A percentile compares a stretch with the other conserved stretches of the same genome.
Evolutionary conservation across 768 basidiomycete species (phyloP).

Genomic region (Paxillus ammoniavirescens): DNA sequence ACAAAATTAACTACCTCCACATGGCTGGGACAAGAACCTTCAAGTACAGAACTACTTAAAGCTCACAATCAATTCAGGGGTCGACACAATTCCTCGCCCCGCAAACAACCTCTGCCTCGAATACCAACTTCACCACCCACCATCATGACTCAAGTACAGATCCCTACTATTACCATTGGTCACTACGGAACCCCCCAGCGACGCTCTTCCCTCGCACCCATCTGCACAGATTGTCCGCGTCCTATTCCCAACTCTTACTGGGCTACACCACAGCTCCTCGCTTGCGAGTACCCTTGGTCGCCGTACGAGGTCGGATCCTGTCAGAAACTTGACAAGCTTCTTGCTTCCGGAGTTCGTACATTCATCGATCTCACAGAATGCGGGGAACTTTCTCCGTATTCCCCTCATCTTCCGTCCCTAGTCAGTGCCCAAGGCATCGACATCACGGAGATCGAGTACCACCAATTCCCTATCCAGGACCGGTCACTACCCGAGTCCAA

Average conservation of each 20-base stretch:
- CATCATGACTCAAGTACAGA: conserved; percentile 6
- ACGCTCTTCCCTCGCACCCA: conserved; percentile 17
- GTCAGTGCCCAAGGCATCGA: conserved; percentile 57
- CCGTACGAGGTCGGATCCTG: conserved; percentile 46
- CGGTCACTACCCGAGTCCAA: conserved; percentile 60
- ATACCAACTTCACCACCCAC: not conserved
- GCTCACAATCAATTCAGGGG: not conserved
- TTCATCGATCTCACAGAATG: conserved; percentile 84
- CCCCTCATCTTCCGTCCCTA: conserved; percentile 50
- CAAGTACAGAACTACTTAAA: conserved; percentile 5
- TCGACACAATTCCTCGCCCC: conserved; percentile 2
- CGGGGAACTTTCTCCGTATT: conserved; percentile 72
- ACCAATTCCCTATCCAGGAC: conserved; percentile 78
- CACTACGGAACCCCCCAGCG: conserved; percentile 11
- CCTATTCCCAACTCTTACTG: conserved; percentile 87
- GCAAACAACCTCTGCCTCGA: conserved; percentile 2
- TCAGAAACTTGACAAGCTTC: conserved; percentile 73
- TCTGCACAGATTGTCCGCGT: conserved; percentile 32
- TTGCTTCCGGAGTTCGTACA: conserved; percentile 70
- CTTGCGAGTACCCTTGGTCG: conserved; percentile 81
- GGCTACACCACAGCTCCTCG: conserved; percentile 70
- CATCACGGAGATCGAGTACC: conserved; percentile 59
- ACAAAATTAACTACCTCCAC: conserved; percentile 1
- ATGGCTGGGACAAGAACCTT: not conserved
- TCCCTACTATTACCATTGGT: conserved; percentile 12